Conservation (phyloP, 78 protist genomes). For the Parvularia atlantis region DNA sequence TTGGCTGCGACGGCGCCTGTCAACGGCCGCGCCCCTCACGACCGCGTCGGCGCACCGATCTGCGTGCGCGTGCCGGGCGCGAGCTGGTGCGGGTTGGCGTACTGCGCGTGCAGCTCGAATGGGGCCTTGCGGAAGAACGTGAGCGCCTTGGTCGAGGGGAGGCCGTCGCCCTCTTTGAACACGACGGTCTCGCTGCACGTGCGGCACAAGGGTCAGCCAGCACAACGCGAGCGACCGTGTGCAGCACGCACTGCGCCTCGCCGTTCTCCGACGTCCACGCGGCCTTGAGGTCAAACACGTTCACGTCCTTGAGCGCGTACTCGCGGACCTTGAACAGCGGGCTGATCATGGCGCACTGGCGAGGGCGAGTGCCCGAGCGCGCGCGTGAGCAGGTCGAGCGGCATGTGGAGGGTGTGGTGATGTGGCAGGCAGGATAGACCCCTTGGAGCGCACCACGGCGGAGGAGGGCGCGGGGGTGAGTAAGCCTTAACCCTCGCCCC, state of each 20-base stretch:
- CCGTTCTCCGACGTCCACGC: slow-evolving; percentile 30
- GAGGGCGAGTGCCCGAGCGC: neutral
- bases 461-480: neutral
- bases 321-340: slow-evolving; percentile 80
- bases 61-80: slow-evolving; percentile 13
- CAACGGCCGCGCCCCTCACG: no score
- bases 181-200: no score
- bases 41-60: no score
- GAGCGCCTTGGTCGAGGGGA: slow-evolving; percentile 40
- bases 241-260: slow-evolving; percentile 29
- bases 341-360: slow-evolving; percentile 74
- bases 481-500: no score
- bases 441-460: neutral
- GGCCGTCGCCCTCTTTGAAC: neutral
- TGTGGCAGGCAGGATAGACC: neutral
- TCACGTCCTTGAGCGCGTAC: slow-evolving; percentile 49
- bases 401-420: neutral
- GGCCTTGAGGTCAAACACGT: slow-evolving; percentile 13
- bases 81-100: slow-evolving; percentile 30
- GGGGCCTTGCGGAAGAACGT: slow-evolving; percentile 40
- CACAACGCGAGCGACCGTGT: no score
- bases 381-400: no score
- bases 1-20: neutral
- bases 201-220: neutral
- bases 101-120: slow-evolving; percentile 28